These are phyloP conservation scores for Salix caprea DNA, from an alignment of 345 rosid genomes.

Conservation along the genomic window DNA sequence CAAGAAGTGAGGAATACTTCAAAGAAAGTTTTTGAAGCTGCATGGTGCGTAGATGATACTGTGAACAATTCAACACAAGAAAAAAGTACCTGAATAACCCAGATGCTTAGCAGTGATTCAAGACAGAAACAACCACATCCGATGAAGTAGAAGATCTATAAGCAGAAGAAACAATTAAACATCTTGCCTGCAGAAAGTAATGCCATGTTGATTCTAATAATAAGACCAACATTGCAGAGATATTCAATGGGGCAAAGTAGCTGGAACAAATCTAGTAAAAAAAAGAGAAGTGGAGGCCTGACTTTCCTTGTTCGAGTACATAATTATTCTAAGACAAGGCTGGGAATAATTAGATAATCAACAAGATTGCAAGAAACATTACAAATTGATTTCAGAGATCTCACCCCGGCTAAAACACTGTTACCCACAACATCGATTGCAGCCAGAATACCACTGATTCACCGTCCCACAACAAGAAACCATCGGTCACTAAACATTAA, in stretches of 20 bases:
- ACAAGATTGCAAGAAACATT: not conserved
- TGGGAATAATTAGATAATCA: not conserved
- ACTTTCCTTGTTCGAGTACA: not conserved
- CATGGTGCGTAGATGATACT: not conserved
- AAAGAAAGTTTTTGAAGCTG: no score
- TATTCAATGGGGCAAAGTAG: not conserved
- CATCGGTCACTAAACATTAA: constrained; percentile 3
- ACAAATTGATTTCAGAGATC: not conserved
- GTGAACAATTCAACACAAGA: not conserved
- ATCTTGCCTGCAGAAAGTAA: not conserved
- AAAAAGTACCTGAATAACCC: constrained; percentile 30
- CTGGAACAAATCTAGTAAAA: not conserved
- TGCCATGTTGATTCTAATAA: not conserved
- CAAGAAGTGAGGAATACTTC: not conserved
- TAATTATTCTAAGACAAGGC: not conserved
- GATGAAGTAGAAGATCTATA: constrained; percentile 30
- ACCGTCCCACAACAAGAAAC: not conserved
- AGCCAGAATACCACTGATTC: constrained; percentile 29
- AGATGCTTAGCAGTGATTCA: constrained; percentile 23
- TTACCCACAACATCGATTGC: constrained; percentile 23
- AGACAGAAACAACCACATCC: constrained; percentile 32
- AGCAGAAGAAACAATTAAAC: not conserved
- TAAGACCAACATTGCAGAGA: not conserved
- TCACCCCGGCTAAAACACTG: constrained; percentile 27
- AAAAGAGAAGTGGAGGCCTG: not conserved